A percentile compares a stretch with the other conserved stretches of the same genome.
Conservation (phyloP, 305 asterid genomes). For the Solanum hybrid region DNA sequence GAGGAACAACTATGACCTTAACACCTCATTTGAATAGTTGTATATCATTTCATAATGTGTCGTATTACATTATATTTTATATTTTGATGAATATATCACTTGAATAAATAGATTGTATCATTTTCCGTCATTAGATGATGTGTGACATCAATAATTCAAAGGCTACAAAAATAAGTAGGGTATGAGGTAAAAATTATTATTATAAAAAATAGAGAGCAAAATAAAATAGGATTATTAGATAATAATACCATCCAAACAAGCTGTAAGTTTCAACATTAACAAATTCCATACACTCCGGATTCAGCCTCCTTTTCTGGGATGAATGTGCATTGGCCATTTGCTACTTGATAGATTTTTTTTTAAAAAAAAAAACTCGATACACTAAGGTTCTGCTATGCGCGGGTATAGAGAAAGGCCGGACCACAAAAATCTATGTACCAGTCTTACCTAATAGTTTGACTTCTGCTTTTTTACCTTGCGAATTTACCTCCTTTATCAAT, state of each 20-base stretch:
- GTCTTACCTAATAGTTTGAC: neutral
- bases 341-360: neutral
- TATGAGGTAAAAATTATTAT: neutral
- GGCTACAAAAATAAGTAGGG: neutral
- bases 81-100: neutral
- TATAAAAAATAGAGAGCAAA: neutral
- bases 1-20: neutral
- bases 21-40: neutral
- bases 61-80: fast-evolving
- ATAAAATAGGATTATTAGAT: too few relatives aligned
- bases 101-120: neutral
- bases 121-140: neutral
- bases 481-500: neutral
- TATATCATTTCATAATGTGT: neutral
- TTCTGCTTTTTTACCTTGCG: neutral
- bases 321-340: neutral
- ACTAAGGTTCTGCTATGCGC: neutral
- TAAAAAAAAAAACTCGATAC: neutral
- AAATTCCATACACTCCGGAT: neutral
- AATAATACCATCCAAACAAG: neutral
- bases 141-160: neutral
- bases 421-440: neutral
- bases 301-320: neutral
- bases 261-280: neutral
- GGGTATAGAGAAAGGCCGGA: neutral